Evolutionary conservation across 2,329 filamentous ascomycete genomes (phyloP), one percentile per base, ranked within the genome.

Genomic region (Ascochyta koolunga): DNA sequence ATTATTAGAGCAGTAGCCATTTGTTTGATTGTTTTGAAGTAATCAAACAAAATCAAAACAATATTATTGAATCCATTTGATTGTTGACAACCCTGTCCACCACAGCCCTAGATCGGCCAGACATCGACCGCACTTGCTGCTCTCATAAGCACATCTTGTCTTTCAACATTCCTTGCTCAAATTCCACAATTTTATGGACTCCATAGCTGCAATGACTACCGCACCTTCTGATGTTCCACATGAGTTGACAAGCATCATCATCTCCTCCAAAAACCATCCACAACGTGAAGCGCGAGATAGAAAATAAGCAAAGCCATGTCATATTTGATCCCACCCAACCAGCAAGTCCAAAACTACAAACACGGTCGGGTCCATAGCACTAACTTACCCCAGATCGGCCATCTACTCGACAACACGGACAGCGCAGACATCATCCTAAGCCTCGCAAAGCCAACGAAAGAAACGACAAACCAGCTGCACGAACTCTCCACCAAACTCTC

Each of bases 171-270:
- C 27, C 10, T 29, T 5, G 5, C 10, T 29, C 27, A 15, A 11
- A 27, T 13, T 13, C 4, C 11, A 13, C 27, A 29, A 29, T 4
- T 11, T 11, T 29, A 10, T 4, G 15, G 10, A 29, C 10, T 4
- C 5, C 11, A 13, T 5, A 29, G 27, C 27, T 11, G 27, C 27
- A 29, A 49, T 49, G 46, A 31, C 22, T 2, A 36, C 7, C 22
- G 2, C 37, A n/a, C 11, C 37, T n/a, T 39, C 38, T 5, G 9
- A 44, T 10, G 13, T 45, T n/a, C 16, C 51, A 15, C 35, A 44
- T 1, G 51, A 54, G 11, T 22, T 54, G n/a, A 49, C 51, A 13
- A 54, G 27, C 33, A 49, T 45, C 29, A 48, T 54, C 51, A 22
- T 49, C 18, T 54, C 51, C 40, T 54, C 6, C 51, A 45, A 45